These are phyloP conservation scores for Penstemon eatonii DNA, from an alignment of 257 asterid species.

Conservation along the genomic window DNA sequence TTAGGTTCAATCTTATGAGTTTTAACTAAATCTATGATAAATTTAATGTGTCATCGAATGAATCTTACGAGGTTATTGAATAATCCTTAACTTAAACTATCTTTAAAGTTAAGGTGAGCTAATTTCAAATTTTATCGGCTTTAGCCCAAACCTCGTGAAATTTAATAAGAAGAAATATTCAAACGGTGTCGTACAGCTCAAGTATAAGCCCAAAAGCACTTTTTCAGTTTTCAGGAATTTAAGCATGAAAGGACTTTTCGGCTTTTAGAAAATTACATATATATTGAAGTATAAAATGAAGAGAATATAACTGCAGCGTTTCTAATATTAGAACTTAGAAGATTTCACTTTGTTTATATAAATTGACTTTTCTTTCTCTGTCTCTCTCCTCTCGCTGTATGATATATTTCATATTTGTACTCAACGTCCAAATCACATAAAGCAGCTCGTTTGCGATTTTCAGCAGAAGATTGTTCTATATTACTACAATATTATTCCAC, in stretches of 20 bases:
- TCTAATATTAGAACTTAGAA: not conserved
- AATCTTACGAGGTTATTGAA: too few relatives aligned
- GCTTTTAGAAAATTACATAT: not conserved
- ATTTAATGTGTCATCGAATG: too few relatives aligned
- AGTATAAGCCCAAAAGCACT: not conserved
- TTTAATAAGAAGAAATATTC: not conserved
- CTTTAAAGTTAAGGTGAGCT: too few relatives aligned
- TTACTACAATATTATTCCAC: constrained; percentile 2
- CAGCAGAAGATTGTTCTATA: not conserved
- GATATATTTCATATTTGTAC: not conserved
- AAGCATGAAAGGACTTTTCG: constrained; percentile 23
- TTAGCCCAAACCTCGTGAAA: not conserved
- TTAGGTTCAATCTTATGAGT: too few relatives aligned
- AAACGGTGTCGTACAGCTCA: not conserved
- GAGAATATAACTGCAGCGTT: not conserved
- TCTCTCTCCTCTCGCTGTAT: not conserved
- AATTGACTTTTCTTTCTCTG: not conserved
- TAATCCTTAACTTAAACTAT: too few relatives aligned
- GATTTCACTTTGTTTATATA: not conserved
- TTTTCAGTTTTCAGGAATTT: constrained; percentile 9
- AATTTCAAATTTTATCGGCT: too few relatives aligned
- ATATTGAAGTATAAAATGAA: not conserved
- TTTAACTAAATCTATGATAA: too few relatives aligned
- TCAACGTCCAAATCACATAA: not conserved
- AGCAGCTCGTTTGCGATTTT: not conserved